phyloP scores from a whole-genome alignment of 768 basidiomycete species.

The Termitomyces sp. region DNA sequence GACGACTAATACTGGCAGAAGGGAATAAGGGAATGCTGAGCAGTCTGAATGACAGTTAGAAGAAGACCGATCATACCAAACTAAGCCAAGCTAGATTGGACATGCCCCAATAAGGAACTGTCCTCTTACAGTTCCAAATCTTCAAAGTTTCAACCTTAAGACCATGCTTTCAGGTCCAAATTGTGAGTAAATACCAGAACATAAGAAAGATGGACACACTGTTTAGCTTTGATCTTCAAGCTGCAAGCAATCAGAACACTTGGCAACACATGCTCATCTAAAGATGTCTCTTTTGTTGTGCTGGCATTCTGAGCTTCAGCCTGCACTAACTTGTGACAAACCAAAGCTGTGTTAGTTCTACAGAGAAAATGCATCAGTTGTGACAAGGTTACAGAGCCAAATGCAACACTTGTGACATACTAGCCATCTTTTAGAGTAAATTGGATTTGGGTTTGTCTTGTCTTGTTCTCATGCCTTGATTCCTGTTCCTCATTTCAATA shows the following conservation, averaged over 20 bases:
- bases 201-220: constrained; percentile 5
- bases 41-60: too few relatives aligned
- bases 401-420: constrained; percentile 13
- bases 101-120: too few relatives aligned
- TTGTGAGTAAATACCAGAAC: not conserved
- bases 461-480: constrained; percentile 13
- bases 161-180: not conserved
- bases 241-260: constrained; percentile 6
- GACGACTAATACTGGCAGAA: too few relatives aligned
- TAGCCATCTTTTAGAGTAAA: not conserved
- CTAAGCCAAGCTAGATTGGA: too few relatives aligned
- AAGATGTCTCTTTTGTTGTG: not conserved
- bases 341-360: not conserved
- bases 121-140: too few relatives aligned
- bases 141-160: constrained; percentile 3
- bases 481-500: constrained; percentile 5
- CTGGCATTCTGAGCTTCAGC: not conserved
- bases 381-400: not conserved
- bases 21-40: too few relatives aligned
- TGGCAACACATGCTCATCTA: constrained; percentile 3
- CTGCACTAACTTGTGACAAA: not conserved
- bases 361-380: not conserved
- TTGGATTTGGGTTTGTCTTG: constrained; percentile 5
- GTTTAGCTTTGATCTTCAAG: constrained; percentile 14
- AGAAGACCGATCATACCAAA: too few relatives aligned